Base-by-base conservation (phyloP, 495 filamentous ascomycete species). In the Polyplosphaeria fusca region DNA sequence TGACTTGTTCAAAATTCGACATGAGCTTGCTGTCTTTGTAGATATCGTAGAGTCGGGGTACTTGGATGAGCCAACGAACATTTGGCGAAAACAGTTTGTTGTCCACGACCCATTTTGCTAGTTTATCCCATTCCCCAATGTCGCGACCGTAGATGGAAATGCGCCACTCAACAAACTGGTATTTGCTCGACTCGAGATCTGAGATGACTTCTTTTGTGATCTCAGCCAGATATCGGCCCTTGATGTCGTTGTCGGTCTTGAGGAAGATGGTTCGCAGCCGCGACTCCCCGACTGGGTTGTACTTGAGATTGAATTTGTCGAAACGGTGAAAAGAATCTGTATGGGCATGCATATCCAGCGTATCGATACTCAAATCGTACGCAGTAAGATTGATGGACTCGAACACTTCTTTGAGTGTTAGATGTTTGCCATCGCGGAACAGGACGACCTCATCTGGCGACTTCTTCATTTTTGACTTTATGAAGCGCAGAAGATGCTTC, bases 381-480 rank as follows among this genome's bases (percentile, higher is more conserved):
- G 93, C 93, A 27, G 90, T 96, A 49, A 98, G 74, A 51, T 93
- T 95, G 74, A 98, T 95, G 71, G 90, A 95, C 64, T 93, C 88
- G 72, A 98, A 98, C 2, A 98, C 93, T 69, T 98, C 89, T 52
- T 81, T 82, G 43, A 98, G 73, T 2, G 93, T 96, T 64, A 98
- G 73, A 69, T 94, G 82, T 71, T 92, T 95, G 47, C 88, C 91
- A 73, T 98, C 94, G 63, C 93, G 81, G 69, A 84, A 95, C 49
- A 97, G 79, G 16, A 98, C 93, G 28, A 91, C 84, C 74, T 98
- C 93, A 67, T 96, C 86, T 2, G 89, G 91, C 4, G 78, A 92
- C 68, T 94, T 97, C 78, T 96, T 95, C 87, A 98, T 95, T 73
- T 96, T 97, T 75, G 89, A 95, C 71, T 98, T 98, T 73, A 98